Base-by-base conservation (phyloP, 768 basidiomycete species). In the Russula abietina region DNA sequence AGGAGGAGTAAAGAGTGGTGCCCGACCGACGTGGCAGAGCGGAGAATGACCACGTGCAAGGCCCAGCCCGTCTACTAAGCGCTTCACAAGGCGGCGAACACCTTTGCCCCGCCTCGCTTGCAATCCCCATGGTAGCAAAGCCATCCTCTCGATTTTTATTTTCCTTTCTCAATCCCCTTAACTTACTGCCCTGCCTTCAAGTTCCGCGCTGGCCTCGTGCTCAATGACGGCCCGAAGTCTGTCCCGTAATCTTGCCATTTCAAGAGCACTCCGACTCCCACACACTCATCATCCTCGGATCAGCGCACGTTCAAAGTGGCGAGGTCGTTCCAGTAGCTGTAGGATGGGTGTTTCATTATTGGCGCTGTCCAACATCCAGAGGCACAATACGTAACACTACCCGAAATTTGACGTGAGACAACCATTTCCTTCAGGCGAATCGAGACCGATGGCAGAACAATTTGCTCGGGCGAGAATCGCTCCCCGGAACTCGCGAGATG, bases 351-450 rank as follows among this genome's bases (percentile, higher is more conserved):
- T 26, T 52, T 45, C 55, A 28, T 53, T 52, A 28, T 59, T 55
- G 54, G 53, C 54, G 45, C 62, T 58, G 32, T 59, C 45, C 57
- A 41, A 32, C 45, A 49, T 41, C n/a, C 57, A 59, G 62, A 63
- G 39, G 46, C 51, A 30, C 54, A 56, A 60, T 60, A 64, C 63
- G 63, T 64, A 64, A 64, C 54, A 39, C 38, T 28, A 10, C 46
- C 32, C 43, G 54, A 60, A 41, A 60, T 63, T 63, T 63, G 63
- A 64, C 63, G 54, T 59, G 53, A 63, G 52, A 64, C 48, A 55
- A 50, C 39, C 14, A 32, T 26, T 54, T 54, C 28, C 17, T 49
- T 50, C 12, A 46, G 38, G 53, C 58, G 48, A 60, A 33, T 57
- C 38, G 54, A 36, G 48, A 32, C 17, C 12, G 48, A 32, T 51